Evolutionary conservation across 192 early-diverging fungal genomes (phyloP).

Genomic region (Tieghemiomyces parasiticus): DNA sequence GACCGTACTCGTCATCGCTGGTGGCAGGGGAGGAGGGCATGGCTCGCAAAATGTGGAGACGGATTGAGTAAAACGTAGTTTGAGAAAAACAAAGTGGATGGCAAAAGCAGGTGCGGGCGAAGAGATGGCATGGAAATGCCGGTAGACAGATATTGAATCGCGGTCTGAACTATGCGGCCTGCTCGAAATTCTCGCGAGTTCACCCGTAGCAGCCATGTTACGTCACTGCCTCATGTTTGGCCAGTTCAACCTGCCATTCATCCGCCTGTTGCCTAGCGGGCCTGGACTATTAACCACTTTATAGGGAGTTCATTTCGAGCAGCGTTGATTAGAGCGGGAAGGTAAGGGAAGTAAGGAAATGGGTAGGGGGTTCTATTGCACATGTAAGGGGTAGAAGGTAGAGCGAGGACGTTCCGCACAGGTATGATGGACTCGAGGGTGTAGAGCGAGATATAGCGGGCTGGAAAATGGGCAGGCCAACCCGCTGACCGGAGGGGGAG

Average conservation of each 20-base stretch:
- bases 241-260: too few relatives aligned
- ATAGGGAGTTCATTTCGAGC: too few relatives aligned
- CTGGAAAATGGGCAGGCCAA: neutral
- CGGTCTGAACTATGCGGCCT: neutral
- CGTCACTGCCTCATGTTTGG: too few relatives aligned
- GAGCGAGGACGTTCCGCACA: too few relatives aligned
- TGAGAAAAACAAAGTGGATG: neutral
- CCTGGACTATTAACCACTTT: too few relatives aligned
- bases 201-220: too few relatives aligned
- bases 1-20: neutral
- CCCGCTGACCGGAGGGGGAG: neutral
- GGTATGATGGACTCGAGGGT: too few relatives aligned
- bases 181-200: neutral
- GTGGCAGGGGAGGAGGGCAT: neutral
- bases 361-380: too few relatives aligned
- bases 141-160: neutral
- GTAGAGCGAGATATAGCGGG: neutral
- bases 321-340: too few relatives aligned
- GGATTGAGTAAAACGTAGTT: neutral
- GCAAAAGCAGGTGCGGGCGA: neutral
- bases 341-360: too few relatives aligned
- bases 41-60: neutral
- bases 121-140: neutral
- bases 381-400: too few relatives aligned
- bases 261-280: too few relatives aligned